Base-by-base conservation (phyloP, 345 rosid species). In the Lenwebbia sp. region DNA sequence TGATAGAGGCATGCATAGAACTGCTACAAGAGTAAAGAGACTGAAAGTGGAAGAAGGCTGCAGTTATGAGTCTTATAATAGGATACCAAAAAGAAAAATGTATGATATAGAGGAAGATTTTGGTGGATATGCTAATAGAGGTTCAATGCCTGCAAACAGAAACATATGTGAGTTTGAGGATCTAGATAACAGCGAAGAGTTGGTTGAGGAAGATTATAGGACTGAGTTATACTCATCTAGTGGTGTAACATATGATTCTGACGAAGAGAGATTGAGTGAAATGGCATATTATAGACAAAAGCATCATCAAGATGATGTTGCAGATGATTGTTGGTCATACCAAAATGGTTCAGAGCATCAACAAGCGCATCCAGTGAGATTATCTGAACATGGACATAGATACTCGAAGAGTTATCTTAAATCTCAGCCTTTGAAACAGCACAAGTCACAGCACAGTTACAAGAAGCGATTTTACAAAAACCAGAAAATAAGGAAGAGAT, bases 401-500 rank as follows among this genome's bases (percentile, higher is more conserved):
- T 89, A 86, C 75, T 40, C 83, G 33, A 89, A 89, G 83, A 90
- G 88, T 78, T 87, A 86, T 83, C 54, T 87, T 23, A 88, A 90
- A 82, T 74, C 89, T 83, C 85, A 85, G 89, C 85, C 91, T 54
- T 85, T 86, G 65, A 87, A 82, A 56, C 85, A 88, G 89, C 84
- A 90, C 85, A 87, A 91, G 51, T 82, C 88, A 37, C 87, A 86
- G 47, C 84, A 82, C 41, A 74, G 82, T 82, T 75, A 62, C 88
- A 90, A 90, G 89, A 88, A 86, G 84, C 88, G 90, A 81, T 84
- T 70, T 88, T 81, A 84, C 82, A 90, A 88, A 87, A 91, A 85
- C 62, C 88, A 89, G 54, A 89, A 85, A 86, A 86, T 85, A 89
- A 87, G 90, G 94, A 92, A 92, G 86, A 88, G 89, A 89, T 91